phyloP scores from a whole-genome alignment of 202 grass and related monocot species.

The Eragrostis tef region DNA sequence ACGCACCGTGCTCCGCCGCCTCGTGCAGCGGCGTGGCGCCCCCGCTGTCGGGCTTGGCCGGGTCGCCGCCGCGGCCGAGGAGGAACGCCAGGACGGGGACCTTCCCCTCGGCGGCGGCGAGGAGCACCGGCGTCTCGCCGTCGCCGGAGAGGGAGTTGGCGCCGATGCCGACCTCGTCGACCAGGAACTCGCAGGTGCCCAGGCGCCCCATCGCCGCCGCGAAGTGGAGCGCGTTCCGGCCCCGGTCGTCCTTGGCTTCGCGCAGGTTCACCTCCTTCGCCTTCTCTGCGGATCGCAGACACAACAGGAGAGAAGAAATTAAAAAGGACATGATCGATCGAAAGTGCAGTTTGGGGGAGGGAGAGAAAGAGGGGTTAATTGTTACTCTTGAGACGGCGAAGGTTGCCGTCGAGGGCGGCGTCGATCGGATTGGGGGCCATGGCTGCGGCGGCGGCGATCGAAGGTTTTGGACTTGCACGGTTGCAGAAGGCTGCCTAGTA shows the following conservation, averaged over 20 bases:
- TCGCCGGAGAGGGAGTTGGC: background rate
- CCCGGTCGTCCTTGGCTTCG: background rate
- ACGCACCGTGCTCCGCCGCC: background rate
- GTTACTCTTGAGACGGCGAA: background rate
- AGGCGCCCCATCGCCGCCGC: background rate
- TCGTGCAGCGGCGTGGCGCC: constrained; percentile 1
- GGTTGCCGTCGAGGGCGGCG: background rate
- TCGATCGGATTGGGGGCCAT: background rate
- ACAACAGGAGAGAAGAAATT: background rate
- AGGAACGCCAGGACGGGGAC: background rate
- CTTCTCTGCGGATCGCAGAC: background rate
- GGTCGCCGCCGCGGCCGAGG: background rate
- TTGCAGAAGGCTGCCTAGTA: background rate
- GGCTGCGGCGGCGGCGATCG: background rate
- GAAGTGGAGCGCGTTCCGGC: background rate
- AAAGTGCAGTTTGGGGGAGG: background rate
- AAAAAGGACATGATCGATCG: background rate
- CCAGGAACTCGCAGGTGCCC: background rate
- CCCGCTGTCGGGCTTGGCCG: background rate
- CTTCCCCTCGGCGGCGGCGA: background rate
- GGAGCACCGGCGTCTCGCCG: background rate
- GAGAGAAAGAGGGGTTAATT: background rate
- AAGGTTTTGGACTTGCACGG: background rate
- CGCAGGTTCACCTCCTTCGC: background rate
- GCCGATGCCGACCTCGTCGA: background rate